phyloP scores from a whole-genome alignment of 2,329 filamentous ascomycete species.

The Raffaelea arxii region DNA sequence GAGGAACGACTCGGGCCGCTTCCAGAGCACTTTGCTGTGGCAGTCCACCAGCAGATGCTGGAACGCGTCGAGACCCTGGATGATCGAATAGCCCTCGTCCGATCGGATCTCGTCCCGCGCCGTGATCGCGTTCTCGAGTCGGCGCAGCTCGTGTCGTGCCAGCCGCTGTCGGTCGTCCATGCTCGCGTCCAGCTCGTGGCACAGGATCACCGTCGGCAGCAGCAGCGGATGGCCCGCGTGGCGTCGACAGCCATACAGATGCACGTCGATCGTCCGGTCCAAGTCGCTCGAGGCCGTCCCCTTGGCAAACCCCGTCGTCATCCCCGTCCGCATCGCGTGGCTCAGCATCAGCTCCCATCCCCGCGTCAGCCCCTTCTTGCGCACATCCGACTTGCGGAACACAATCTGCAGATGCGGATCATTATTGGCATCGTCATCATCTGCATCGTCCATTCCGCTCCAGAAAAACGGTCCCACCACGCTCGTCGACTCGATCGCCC shows the following conservation, averaged over 20 bases:
- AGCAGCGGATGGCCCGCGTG: conserved; percentile 49
- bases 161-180: conserved; percentile 54
- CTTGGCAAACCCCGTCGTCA: conserved; percentile 53
- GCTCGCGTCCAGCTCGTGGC: conserved; percentile 44
- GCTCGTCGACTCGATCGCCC: conserved; percentile 47
- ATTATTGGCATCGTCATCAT: conserved; percentile 19
- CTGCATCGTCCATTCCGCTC: conserved; percentile 39
- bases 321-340: conserved; percentile 40
- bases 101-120: conserved; percentile 51
- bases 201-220: conserved; percentile 48
- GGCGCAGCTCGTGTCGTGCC: conserved; percentile 52
- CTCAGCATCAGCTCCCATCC: conserved; percentile 57
- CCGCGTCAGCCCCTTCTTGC: conserved; percentile 52
- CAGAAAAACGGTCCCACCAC: conserved; percentile 57
- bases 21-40: conserved; percentile 27
- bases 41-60: conserved; percentile 55
- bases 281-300: conserved; percentile 50
- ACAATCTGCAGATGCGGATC: conserved; percentile 52
- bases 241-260: conserved; percentile 37
- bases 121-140: conserved; percentile 51
- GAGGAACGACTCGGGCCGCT: conserved; percentile 46
- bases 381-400: conserved; percentile 56
- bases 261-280: conserved; percentile 31
- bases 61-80: conserved; percentile 51
- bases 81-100: conserved; percentile 40